Percentiles rank a stretch among this genome's conserved stretches.
Evolutionary conservation across 2,329 filamentous ascomycete genomes (phyloP).

Genomic region (Cladophialophora chaetospira): DNA sequence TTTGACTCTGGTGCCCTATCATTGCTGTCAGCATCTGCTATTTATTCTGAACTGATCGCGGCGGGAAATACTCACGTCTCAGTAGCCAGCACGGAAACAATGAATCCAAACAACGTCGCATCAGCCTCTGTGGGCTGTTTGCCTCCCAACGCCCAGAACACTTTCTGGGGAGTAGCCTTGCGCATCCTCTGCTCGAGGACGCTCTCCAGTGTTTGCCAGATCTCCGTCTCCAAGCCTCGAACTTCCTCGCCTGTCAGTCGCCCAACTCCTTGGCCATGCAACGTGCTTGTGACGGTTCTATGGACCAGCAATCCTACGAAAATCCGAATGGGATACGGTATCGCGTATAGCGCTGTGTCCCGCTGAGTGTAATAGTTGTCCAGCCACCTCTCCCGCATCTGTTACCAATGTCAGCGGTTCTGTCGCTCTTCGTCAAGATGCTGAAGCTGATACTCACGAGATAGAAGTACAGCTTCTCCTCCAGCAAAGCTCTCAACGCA

Average conservation of each 20-base stretch:
- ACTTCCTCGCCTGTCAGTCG: constrained; percentile 57
- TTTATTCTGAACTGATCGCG: too few relatives aligned
- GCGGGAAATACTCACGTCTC: constrained; percentile 50
- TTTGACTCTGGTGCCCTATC: constrained; percentile 52
- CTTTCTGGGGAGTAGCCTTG: constrained; percentile 36
- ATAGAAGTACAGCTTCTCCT: constrained; percentile 64
- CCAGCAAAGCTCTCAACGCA: constrained; percentile 56
- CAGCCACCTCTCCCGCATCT: constrained; percentile 56
- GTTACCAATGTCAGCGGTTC: background rate
- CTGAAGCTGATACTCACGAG: constrained; percentile 40
- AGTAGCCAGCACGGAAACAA: constrained; percentile 55
- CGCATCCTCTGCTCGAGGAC: constrained; percentile 45
- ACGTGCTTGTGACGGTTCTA: constrained; percentile 44
- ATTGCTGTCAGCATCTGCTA: constrained; percentile 10
- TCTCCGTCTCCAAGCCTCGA: constrained; percentile 47
- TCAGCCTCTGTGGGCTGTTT: constrained; percentile 60
- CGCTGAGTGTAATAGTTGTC: constrained; percentile 64
- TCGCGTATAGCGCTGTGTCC: constrained; percentile 48
- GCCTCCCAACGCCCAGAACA: constrained; percentile 62
- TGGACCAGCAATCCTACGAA: constrained; percentile 56
- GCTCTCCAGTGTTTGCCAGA: constrained; percentile 56
- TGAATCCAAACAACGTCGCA: constrained; percentile 59
- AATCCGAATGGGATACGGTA: constrained; percentile 57
- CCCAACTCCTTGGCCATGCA: constrained; percentile 60
- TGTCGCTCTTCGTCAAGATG: background rate